phyloP scores from a whole-genome alignment of 192 early-diverging fungal genomes.

The Cladochytrium replicatum region DNA sequence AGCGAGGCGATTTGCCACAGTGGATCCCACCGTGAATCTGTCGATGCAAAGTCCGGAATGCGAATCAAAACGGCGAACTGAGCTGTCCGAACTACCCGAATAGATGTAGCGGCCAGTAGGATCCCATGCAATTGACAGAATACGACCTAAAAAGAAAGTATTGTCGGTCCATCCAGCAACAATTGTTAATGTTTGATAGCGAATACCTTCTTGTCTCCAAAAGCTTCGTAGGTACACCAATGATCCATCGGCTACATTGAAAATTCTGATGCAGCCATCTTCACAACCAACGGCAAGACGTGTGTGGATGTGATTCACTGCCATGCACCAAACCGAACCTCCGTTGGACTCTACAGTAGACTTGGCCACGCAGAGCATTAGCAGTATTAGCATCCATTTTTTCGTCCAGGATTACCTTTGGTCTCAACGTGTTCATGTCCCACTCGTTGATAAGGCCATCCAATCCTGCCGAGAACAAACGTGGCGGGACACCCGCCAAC shows the following conservation, averaged over 20 bases:
- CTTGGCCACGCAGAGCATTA: too few species aligned
- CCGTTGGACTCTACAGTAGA: conserved; percentile 68
- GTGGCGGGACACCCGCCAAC: conserved; percentile 37
- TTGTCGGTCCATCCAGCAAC: neutral
- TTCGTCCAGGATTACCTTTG: neutral
- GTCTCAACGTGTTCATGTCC: conserved; percentile 46
- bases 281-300: conserved; percentile 84
- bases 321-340: conserved; percentile 91
- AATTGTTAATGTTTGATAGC: neutral
- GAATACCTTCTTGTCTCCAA: conserved; percentile 14
- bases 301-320: conserved; percentile 49
- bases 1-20: neutral
- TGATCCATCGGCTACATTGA: conserved; percentile 64
- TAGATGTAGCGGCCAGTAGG: too few species aligned
- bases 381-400: too few species aligned
- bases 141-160: conserved; percentile 40
- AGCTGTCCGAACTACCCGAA: too few species aligned
- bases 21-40: neutral
- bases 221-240: conserved; percentile 41
- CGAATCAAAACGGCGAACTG: conserved; percentile 62
- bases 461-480: conserved; percentile 79
- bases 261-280: conserved; percentile 82
- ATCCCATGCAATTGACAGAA: conserved; percentile 83
- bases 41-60: conserved; percentile 23
- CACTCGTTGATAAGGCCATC: conserved; percentile 82